Evolutionary conservation across 495 filamentous ascomycete species (phyloP).

Genomic region (Lasiosphaeris hirsuta): DNA sequence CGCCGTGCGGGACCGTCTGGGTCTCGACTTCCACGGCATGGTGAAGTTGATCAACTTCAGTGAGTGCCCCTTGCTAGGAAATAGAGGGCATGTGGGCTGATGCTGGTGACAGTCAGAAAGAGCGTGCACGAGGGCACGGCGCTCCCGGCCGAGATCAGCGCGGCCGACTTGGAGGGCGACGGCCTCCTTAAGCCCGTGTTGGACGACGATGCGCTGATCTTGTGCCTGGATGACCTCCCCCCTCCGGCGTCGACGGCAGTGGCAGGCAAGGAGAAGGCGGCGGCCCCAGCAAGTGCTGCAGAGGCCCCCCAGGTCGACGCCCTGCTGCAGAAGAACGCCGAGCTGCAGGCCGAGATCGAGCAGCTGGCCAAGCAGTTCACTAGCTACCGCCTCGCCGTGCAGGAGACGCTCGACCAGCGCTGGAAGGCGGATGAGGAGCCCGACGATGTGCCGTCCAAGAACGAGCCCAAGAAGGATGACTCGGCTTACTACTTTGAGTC

Average conservation of each 20-base stretch:
- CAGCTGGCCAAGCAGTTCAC: constrained; percentile 63
- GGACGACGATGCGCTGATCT: constrained; percentile 86
- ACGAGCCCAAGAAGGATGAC: constrained; percentile 42
- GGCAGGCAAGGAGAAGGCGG: constrained; percentile 33
- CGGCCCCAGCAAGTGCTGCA: constrained; percentile 9
- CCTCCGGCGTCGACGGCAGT: constrained; percentile 18
- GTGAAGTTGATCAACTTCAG: constrained; percentile 85
- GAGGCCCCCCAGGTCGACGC: constrained; percentile 36
- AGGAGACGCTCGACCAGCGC: constrained; percentile 66
- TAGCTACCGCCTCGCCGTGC: constrained; percentile 67
- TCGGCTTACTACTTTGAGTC: constrained; percentile 77
- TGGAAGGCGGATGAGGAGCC: constrained; percentile 49
- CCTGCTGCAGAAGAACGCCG: constrained; percentile 53
- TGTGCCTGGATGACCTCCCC: constrained; percentile 74
- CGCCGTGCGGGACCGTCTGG: constrained; percentile 57
- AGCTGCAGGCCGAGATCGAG: constrained; percentile 67
- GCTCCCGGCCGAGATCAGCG: constrained; percentile 53
- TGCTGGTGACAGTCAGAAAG: constrained; percentile 34
- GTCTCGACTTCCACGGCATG: constrained; percentile 74
- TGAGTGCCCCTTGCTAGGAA: constrained; percentile 21
- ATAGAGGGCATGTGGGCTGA: not conserved
- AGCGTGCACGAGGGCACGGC: constrained; percentile 43
- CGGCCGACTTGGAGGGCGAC: constrained; percentile 65
- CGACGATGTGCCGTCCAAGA: constrained; percentile 16
- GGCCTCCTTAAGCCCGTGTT: constrained; percentile 75